Evolutionary conservation across 345 rosid genomes (phyloP), one percentile per base, ranked within the genome.

Genomic region (Isatis tinctoria): DNA sequence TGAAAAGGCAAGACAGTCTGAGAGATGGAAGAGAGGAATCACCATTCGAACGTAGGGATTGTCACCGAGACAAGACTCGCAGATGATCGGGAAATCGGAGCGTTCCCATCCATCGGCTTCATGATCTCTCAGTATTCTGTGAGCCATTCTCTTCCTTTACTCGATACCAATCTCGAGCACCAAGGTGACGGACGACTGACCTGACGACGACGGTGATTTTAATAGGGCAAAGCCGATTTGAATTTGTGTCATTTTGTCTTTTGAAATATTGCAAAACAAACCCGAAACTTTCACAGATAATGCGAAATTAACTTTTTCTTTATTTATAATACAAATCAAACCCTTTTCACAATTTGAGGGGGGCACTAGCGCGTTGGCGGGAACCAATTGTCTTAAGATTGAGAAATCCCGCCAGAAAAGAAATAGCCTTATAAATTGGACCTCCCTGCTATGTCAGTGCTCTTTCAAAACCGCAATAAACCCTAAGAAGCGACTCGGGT

Each of bases 41-140:
- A 94, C 97, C 98, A 94, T 94, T 52, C 95, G 85, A 4, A 94
- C 98, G 74, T 94, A 94, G 0, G 98, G 97, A 66, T 94, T 94
- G 74, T 94, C 96, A 18, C 98, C 98, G 28, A 94, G 93, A 74
- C 98, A 93, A 28, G 98, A 93, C 63, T 93, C 98, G 52, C 98
- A 91, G 26, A 91, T 85, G 64, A 91, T 94, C n/a, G 98, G 98
- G 62, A 94, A 94, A 69, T 94, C 97, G 9, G 98, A 80, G 0
- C 96, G 90, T 59, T 94, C 98, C 98, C 97, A 91, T 8, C 97
- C 97, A 66, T 94, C 98, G 6, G 95, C 91, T 63, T 91, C 95
- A 1, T 88, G 81, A 72, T 94, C 96, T 80, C 97, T 87, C 40
- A 94, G 82, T 76, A 94, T 76, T 56, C 97, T 76, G 65, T 89